Evolutionary conservation across 495 filamentous ascomycete species (phyloP).

Genomic region (Pyrenula aspistea): DNA sequence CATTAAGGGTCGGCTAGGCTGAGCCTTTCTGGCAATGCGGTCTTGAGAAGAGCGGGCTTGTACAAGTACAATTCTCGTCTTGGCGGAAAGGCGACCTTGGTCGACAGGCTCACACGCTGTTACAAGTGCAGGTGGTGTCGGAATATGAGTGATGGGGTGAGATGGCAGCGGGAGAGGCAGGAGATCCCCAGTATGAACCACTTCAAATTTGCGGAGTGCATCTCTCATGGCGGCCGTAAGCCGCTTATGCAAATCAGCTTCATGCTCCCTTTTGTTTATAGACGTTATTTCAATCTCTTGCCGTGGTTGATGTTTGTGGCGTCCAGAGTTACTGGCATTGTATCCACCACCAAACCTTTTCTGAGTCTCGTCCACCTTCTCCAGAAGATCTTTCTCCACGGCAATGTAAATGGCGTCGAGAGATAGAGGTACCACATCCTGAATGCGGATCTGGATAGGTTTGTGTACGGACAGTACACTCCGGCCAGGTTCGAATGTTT

Average conservation of each 20-base stretch:
- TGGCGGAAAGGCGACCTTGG: slow-evolving; percentile 65
- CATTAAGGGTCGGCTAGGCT: slow-evolving; percentile 22
- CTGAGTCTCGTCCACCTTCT: slow-evolving; percentile 49
- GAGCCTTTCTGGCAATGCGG: slow-evolving; percentile 10
- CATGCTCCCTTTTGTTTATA: slow-evolving; percentile 20
- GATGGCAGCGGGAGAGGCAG: slow-evolving; percentile 71
- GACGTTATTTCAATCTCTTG: neutral
- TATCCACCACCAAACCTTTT: slow-evolving; percentile 53
- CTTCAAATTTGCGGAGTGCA: slow-evolving; percentile 52
- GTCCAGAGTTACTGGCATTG: slow-evolving; percentile 16
- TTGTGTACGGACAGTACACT: slow-evolving; percentile 42
- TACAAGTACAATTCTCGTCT: slow-evolving; percentile 61
- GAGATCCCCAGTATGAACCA: slow-evolving; percentile 76
- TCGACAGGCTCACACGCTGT: slow-evolving; percentile 62
- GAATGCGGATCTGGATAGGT: slow-evolving; percentile 65
- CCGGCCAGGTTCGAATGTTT: slow-evolving; percentile 42
- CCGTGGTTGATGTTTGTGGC: slow-evolving; percentile 14
- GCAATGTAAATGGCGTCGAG: slow-evolving; percentile 78
- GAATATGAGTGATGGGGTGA: slow-evolving; percentile 82
- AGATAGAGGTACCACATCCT: slow-evolving; percentile 68
- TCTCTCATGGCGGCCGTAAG: slow-evolving; percentile 68
- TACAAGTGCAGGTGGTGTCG: slow-evolving; percentile 59
- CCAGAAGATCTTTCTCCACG: slow-evolving; percentile 63
- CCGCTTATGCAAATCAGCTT: slow-evolving; percentile 33
- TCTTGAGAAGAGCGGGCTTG: slow-evolving; percentile 37